phyloP scores from a whole-genome alignment of 2,329 filamentous ascomycete species.

The Immersiporthe knoxdaviesiana region DNA sequence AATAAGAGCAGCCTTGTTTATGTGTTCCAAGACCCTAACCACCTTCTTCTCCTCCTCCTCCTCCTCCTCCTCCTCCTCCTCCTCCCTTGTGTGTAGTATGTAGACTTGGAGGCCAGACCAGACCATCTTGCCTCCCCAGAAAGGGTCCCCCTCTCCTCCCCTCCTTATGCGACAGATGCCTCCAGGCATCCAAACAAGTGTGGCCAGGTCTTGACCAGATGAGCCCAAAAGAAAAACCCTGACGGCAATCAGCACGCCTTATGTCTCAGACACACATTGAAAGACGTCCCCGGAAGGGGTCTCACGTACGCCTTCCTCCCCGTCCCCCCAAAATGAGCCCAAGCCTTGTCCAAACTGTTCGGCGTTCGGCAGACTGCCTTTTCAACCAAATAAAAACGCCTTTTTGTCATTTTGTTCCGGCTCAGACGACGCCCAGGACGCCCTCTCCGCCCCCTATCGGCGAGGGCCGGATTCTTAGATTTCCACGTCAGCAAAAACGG shows the following conservation, averaged over 20 bases:
- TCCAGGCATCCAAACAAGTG: neutral
- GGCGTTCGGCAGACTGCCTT: neutral
- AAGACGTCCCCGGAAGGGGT: neutral
- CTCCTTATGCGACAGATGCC: neutral
- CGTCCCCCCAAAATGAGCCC: neutral
- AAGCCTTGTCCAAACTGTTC: neutral
- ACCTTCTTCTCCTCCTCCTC: neutral
- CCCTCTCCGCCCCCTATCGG: neutral
- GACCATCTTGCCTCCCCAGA: neutral
- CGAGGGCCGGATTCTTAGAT: neutral
- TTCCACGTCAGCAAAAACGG: neutral
- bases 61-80: neutral
- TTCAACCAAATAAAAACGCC: no score
- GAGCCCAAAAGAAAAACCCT: no score
- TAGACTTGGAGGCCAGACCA: neutral
- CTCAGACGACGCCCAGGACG: neutral
- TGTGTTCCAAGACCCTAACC: neutral
- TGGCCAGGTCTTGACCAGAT: neutral
- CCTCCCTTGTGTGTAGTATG: neutral
- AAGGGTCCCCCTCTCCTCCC: neutral
- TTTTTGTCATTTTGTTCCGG: neutral
- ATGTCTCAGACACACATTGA: conserved; percentile 4
- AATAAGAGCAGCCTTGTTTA: neutral
- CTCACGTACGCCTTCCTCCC: neutral
- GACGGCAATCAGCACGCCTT: neutral